phyloP scores from a whole-genome alignment of 768 basidiomycete genomes.

The Calocera viscosa region DNA sequence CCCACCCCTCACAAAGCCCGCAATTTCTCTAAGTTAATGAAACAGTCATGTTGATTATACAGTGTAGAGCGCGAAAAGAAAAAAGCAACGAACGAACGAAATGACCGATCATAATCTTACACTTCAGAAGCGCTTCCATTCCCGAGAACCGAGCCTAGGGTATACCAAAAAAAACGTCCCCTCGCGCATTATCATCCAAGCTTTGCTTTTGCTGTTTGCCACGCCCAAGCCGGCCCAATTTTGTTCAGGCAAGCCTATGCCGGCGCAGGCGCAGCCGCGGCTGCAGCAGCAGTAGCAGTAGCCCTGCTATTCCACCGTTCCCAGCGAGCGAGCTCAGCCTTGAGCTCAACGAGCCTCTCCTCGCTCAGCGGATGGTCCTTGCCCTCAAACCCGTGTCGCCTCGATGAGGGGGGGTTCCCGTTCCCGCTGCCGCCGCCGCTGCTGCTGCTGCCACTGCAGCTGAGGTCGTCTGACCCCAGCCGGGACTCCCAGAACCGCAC shows the following conservation, averaged over 20 bases:
- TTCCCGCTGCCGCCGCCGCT: no score
- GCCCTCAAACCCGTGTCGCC: constrained; percentile 37
- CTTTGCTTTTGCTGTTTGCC: no score
- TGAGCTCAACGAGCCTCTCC: constrained; percentile 47
- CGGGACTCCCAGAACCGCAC: constrained; percentile 66
- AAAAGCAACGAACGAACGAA: neutral
- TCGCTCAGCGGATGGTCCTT: constrained; percentile 56
- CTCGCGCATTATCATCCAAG: no score
- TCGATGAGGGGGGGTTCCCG: constrained; percentile 27
- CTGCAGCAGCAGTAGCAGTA: neutral
- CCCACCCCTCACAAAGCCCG: no score
- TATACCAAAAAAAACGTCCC: neutral
- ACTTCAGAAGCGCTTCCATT: neutral
- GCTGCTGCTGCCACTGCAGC: constrained; percentile 18
- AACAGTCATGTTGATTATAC: constrained; percentile 1
- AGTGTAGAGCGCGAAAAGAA: neutral
- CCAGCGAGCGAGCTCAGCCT: constrained; percentile 62
- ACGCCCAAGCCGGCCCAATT: no score
- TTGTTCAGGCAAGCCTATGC: neutral
- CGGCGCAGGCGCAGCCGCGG: neutral
- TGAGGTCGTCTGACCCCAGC: constrained; percentile 15
- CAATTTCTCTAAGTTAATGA: no score
- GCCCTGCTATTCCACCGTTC: constrained; percentile 22
- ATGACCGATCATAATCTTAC: neutral
- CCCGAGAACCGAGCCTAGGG: neutral